Base-by-base conservation (phyloP, 2,329 filamentous ascomycete genomes). In the Akanthomyces lecanii region DNA sequence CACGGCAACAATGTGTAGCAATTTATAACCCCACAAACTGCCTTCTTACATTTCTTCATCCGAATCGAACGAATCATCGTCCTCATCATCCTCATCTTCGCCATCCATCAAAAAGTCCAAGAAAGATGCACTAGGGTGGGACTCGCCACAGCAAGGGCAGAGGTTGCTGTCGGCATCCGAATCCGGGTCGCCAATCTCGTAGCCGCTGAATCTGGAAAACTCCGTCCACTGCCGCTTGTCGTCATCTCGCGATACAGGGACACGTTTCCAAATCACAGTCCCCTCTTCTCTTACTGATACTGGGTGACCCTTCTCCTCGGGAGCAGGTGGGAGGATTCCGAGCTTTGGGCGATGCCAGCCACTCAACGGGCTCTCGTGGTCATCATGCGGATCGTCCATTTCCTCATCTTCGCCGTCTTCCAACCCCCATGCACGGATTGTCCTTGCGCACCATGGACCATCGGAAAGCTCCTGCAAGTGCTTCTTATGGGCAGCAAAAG, bases 261-360 rank as follows among this genome's bases (percentile, higher is more conserved):
- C 76, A 14, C 73, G 77, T 68, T 83, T 84, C 80, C 81, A 85
- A 23, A 84, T 76, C 4, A 82, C 78, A 30, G 73, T 72, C 14
- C 79, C 77, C 21, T 78, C 76, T n/a, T 75, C 70, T 64, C 71
- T 78, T 25, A 65, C 69, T 3, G 79, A 81, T 36, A 68, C 64
- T 4, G 81, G 81, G 21, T 80, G 76, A 3, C 74, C 80, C 38
- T 73, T 70, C 57, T 80, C 78, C 23, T 71, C 62, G 11, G 79
- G 78, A 0, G 76, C 79, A 0, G 77, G 70, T 3, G 78, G 75
- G 61, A 80, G 74, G 44, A 69, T 57, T 55, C 72, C 68, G 53
- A 72, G 62, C 25, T 73, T 71, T 11, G 72, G 69, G 45, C 75
- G 70, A 44, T 66, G 62, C 47, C 68, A 68, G 42, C 66, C 65